A percentile compares a stretch with the other conserved stretches of the same genome.
Evolutionary conservation across 805 yeast species (phyloP).

Genomic region (Teunomyces stri): DNA sequence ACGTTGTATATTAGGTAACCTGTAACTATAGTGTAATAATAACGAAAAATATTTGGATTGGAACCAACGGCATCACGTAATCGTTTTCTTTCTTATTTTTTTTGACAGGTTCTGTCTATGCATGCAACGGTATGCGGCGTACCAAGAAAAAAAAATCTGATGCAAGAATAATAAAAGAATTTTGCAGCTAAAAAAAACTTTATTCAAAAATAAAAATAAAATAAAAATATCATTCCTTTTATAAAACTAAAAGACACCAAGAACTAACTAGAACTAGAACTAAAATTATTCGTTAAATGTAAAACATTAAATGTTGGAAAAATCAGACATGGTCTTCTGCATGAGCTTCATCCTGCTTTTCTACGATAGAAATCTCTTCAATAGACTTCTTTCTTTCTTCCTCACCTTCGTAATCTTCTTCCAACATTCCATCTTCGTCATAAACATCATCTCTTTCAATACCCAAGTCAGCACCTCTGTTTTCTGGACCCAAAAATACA

Average conservation of each 20-base stretch:
- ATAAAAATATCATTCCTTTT: background rate
- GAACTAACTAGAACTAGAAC: background rate
- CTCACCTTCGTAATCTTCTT: conserved; percentile 5
- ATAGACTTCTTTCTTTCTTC: conserved; percentile 3
- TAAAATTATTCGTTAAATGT: background rate
- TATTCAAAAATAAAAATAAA: background rate
- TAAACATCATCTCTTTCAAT: conserved; percentile 14
- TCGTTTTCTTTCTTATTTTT: no score
- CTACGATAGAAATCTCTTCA: background rate
- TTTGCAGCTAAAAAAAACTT: background rate
- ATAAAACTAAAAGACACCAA: background rate
- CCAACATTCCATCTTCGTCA: conserved; percentile 7
- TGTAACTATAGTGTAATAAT: background rate
- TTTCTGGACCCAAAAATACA: conserved; percentile 61
- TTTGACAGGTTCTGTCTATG: background rate
- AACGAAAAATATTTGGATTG: background rate
- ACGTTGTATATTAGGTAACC: conserved; percentile 3
- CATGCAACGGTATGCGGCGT: background rate
- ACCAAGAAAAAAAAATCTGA: background rate
- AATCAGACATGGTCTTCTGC: background rate
- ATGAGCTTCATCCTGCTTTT: background rate
- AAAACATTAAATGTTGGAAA: background rate
- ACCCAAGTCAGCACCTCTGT: conserved; percentile 24
- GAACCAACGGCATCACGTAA: background rate
- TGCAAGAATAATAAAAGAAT: background rate